These are phyloP conservation scores for Yarrowia yakushimensis DNA, from an alignment of 805 yeast species.

Conservation along the genomic window DNA sequence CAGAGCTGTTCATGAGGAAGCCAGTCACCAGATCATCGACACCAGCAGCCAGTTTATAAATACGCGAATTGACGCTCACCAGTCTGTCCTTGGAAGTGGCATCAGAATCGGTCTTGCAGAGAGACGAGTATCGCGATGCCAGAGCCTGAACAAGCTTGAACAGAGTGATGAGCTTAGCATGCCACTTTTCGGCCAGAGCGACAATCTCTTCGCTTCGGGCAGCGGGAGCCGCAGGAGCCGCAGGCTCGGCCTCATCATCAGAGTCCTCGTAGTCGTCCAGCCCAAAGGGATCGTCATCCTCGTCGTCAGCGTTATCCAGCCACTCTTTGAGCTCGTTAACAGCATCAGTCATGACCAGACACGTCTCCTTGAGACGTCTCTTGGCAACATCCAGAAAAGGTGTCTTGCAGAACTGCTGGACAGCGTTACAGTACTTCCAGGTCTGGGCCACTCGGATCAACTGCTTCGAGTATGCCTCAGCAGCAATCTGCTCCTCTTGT, in stretches of 20 bases:
- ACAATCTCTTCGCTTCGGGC: not conserved
- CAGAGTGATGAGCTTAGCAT: constrained; percentile 4
- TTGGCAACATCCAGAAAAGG: constrained; percentile 14
- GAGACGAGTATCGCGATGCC: constrained; percentile 19
- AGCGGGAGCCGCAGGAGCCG: not conserved
- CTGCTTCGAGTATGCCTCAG: constrained; percentile 10
- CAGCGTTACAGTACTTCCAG: constrained; percentile 19
- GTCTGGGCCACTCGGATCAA: constrained; percentile 25
- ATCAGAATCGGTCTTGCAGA: not conserved
- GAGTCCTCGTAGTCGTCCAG: constrained; percentile 16
- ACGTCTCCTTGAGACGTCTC: not conserved
- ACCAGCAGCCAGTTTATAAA: constrained; percentile 5
- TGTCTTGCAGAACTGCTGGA: constrained; percentile 7
- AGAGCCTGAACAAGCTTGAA: constrained; percentile 22
- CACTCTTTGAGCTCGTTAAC: constrained; percentile 2
- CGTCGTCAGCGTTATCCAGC: constrained; percentile 21
- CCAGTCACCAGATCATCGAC: constrained; percentile 16
- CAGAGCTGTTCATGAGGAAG: constrained; percentile 17
- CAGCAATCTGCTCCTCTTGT: not conserved
- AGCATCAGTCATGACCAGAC: constrained; percentile 6
- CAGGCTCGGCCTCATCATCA: constrained; percentile 12
- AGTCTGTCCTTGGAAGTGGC: constrained; percentile 1
- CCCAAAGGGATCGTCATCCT: constrained; percentile 10
- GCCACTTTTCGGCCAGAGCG: constrained; percentile 11
- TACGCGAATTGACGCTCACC: constrained; percentile 4